Evolutionary conservation across 768 basidiomycete genomes (phyloP).

Genomic region (Tricholomella constricta): DNA sequence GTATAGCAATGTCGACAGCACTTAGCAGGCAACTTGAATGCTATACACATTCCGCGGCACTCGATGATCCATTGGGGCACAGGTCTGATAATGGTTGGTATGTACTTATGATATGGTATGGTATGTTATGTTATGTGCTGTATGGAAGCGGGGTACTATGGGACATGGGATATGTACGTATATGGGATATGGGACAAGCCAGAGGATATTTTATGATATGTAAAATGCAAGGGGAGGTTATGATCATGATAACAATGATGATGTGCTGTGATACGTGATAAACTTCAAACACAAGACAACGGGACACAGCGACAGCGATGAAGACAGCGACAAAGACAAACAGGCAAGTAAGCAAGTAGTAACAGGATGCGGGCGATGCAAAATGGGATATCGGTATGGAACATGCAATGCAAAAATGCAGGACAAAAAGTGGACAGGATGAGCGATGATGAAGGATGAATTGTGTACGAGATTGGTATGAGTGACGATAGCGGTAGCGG

Average conservation of each 20-base stretch:
- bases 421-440: background rate
- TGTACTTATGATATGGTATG: too few species aligned
- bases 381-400: background rate
- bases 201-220: background rate
- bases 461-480: background rate
- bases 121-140: too few species aligned
- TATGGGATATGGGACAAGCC: background rate
- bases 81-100: too few species aligned
- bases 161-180: too few species aligned
- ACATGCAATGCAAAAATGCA: slow-evolving; percentile 3
- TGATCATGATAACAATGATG: background rate
- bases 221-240: background rate
- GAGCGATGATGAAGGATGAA: background rate
- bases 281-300: too few species aligned
- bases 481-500: background rate
- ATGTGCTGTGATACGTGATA: too few species aligned
- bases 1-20: too few species aligned
- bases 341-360: background rate
- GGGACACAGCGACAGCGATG: background rate
- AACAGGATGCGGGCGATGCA: background rate
- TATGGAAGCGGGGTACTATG: too few species aligned
- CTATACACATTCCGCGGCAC: too few species aligned
- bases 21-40: too few species aligned
- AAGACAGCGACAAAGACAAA: background rate
- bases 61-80: too few species aligned